Evolutionary conservation across 495 filamentous ascomycete genomes (phyloP), one percentile per base, ranked within the genome.

Genomic region (Endocarpon pusillum): DNA sequence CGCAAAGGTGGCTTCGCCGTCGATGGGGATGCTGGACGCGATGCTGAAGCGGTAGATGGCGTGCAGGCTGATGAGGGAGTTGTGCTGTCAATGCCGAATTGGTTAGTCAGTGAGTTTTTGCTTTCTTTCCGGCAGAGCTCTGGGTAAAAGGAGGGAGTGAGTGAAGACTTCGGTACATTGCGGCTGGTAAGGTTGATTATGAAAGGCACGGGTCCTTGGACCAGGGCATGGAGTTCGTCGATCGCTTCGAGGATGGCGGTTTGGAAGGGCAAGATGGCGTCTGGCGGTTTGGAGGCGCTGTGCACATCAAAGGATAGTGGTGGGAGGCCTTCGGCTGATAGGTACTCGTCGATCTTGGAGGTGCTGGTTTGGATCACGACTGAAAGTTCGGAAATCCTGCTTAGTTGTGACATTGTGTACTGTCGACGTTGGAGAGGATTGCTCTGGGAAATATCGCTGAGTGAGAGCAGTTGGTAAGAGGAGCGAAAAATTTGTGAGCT

Each of bases 1-100:
- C 14, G 46, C 32, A 35, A 65, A 62, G 2, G 57, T 52, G 30
- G 58, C 60, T 22, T 60, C 49, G 6, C 45, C 45, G 19, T 55
- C 34, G 14, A 60, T 29, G 5, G 61, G 60, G 15, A 51, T 39
- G 23, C 23, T 25, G 8, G 17, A 36, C 0, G 45, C 45, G 15
- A 62, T 42, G 26, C 49, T 39, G 41, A 54, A 62, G 17, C 41
- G 49, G 12, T 50, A 52, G 21, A 61, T 55, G 0, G 46, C 30
- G 24, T 56, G 42, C 1, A 58, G 37, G 34, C 39, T 45, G 3
- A 53, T 25, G 19, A 36, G 20, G 4, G 7, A 3, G 23, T 47
- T 37, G 25, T 36, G 18, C 32, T 34, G 25, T 33, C 36, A n/a
- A 39, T 14, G 23, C 12, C 8, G 8, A 8, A 25, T 8, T 12